These are phyloP conservation scores for Aureobasidium mangrovei DNA, from an alignment of 2,329 filamentous ascomycete genomes.

Conservation along the genomic window DNA sequence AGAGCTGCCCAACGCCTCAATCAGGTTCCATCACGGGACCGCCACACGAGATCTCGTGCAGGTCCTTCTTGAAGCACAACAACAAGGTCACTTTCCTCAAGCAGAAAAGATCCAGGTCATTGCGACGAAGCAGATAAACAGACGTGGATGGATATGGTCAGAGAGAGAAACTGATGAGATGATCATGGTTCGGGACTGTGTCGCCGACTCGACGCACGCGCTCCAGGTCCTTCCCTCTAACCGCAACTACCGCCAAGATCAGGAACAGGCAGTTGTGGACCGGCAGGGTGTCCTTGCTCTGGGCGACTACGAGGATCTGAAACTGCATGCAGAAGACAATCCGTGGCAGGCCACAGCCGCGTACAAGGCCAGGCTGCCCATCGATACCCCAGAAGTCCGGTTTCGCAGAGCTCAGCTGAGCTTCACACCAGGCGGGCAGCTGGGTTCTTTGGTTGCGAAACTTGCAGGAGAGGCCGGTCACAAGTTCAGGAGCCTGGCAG, in stretches of 20 bases:
- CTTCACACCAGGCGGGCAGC: neutral
- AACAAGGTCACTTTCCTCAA: neutral
- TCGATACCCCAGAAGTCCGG: neutral
- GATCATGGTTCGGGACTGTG: neutral
- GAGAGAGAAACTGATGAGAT: neutral
- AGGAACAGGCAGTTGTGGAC: neutral
- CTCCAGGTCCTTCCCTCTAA: neutral
- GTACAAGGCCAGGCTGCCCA: neutral
- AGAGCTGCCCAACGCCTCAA: neutral
- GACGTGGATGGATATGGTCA: neutral
- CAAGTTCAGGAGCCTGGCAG: neutral
- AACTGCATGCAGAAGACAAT: neutral
- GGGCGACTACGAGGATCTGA: neutral
- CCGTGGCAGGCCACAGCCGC: neutral
- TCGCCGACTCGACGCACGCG: neutral
- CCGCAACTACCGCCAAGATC: too few relatives aligned
- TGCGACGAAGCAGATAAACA: neutral
- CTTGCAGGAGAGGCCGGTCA: neutral
- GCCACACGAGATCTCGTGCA: neutral
- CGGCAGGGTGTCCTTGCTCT: neutral
- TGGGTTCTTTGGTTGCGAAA: neutral
- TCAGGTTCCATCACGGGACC: neutral
- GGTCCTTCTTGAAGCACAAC: neutral
- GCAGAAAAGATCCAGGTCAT: neutral
- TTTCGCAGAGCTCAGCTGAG: neutral